Percentiles rank a stretch among this genome's conserved stretches.
These are phyloP conservation scores for Ascochyta pisi DNA, from an alignment of 2,329 filamentous ascomycete genomes.

Conservation along the genomic window DNA sequence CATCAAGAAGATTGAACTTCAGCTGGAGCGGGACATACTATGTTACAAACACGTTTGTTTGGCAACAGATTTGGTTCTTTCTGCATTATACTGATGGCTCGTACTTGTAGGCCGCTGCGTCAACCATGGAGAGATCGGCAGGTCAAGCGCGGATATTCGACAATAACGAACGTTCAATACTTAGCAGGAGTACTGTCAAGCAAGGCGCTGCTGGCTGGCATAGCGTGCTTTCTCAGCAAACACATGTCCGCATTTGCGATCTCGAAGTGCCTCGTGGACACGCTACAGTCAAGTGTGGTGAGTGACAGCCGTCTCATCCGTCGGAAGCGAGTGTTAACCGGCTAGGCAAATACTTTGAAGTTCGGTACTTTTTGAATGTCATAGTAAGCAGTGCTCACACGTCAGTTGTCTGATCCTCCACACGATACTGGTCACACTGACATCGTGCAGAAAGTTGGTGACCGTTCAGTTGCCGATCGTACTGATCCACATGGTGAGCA, in stretches of 20 bases:
- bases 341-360: conserved; percentile 62
- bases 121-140: conserved; percentile 57
- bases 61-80: neutral
- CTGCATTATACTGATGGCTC: conserved; percentile 27
- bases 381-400: conserved; percentile 54
- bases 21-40: conserved; percentile 59
- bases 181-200: conserved; percentile 54
- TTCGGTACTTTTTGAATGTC: conserved; percentile 62
- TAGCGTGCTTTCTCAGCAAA: conserved; percentile 55
- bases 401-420: conserved; percentile 30
- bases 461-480: conserved; percentile 63
- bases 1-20: conserved; percentile 59
- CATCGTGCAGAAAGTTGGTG: conserved; percentile 53
- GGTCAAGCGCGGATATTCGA: conserved; percentile 61
- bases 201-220: conserved; percentile 55
- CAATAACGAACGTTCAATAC: conserved; percentile 57
- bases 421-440: conserved; percentile 21
- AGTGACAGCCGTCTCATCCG: conserved; percentile 8
- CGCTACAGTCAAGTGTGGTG: conserved; percentile 59
- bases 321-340: conserved; percentile 15
- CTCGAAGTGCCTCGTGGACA: conserved; percentile 59
- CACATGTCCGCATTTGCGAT: conserved; percentile 58
- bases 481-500: conserved; percentile 59
- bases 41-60: conserved; percentile 58
- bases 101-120: conserved; percentile 53